phyloP scores from a whole-genome alignment of 1,139 yeast species.

The Suhomyces maxii region DNA sequence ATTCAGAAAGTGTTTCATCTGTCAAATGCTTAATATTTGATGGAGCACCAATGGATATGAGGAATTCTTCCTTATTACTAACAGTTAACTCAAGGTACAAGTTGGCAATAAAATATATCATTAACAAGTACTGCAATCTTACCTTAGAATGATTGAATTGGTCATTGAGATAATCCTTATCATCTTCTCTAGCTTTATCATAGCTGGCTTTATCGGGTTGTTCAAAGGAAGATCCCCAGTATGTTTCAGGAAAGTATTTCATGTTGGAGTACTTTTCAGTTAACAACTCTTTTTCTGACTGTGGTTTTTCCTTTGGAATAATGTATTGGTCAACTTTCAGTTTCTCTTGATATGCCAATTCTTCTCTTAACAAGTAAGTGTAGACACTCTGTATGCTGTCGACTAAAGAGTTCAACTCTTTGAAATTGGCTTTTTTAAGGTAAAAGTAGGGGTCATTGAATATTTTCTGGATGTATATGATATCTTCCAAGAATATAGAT shows the following conservation, averaged over 20 bases:
- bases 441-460: constrained; percentile 40
- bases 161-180: constrained; percentile 26
- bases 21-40: constrained; percentile 37
- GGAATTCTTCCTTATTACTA: constrained; percentile 24
- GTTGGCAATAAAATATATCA: constrained; percentile 32
- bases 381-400: constrained; percentile 29
- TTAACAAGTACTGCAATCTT: constrained; percentile 32
- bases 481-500: constrained; percentile 35
- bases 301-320: constrained; percentile 17
- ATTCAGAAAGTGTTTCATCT: constrained; percentile 34
- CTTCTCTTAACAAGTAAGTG: constrained; percentile 33
- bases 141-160: constrained; percentile 29
- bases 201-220: constrained; percentile 12
- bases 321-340: constrained; percentile 21
- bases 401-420: constrained; percentile 23
- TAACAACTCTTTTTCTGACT: constrained; percentile 20
- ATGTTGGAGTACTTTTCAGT: constrained; percentile 22
- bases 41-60: constrained; percentile 26
- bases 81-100: constrained; percentile 33
- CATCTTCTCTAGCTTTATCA: constrained; percentile 25
- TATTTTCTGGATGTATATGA: constrained; percentile 31
- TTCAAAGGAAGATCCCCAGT: constrained; percentile 34
- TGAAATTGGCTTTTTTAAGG: constrained; percentile 24
- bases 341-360: constrained; percentile 20
- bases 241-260: constrained; percentile 38